phyloP scores from a whole-genome alignment of 169 alveolate genomes.

The Theileria annulata region DNA sequence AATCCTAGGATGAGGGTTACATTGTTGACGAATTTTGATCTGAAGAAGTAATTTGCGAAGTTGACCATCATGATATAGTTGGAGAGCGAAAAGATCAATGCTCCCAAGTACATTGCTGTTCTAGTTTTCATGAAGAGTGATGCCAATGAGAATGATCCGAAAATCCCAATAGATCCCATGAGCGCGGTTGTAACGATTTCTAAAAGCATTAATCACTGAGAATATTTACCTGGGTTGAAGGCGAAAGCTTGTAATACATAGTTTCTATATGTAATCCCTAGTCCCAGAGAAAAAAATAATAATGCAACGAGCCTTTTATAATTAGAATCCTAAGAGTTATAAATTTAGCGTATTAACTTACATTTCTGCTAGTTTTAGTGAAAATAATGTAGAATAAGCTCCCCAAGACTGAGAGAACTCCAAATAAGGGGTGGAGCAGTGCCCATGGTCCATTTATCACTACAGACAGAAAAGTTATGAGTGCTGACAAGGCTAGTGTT shows the following conservation, averaged over 20 bases:
- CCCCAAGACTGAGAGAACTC: background rate
- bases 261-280: constrained; percentile 34
- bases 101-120: constrained; percentile 24
- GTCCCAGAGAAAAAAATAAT: constrained; percentile 19
- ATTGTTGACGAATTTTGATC: constrained; percentile 30
- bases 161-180: constrained; percentile 46
- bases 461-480: constrained; percentile 24
- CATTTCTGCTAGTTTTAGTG: constrained; percentile 17
- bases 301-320: constrained; percentile 30
- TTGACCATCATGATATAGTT: constrained; percentile 39
- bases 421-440: background rate
- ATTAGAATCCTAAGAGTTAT: background rate
- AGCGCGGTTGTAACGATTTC: constrained; percentile 55
- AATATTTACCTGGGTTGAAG: constrained; percentile 48
- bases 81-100: constrained; percentile 18
- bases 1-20: constrained; percentile 18
- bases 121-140: constrained; percentile 42
- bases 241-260: background rate
- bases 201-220: background rate
- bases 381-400: constrained; percentile 27
- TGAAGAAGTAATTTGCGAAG: constrained; percentile 41
- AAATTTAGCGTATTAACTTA: background rate
- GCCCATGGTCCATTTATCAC: constrained; percentile 5
- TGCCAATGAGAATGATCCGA: constrained; percentile 45
- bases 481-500: constrained; percentile 32